Base-by-base conservation (phyloP, 1,284 basidiomycete genomes). In the Marasmius tenuissimus region DNA sequence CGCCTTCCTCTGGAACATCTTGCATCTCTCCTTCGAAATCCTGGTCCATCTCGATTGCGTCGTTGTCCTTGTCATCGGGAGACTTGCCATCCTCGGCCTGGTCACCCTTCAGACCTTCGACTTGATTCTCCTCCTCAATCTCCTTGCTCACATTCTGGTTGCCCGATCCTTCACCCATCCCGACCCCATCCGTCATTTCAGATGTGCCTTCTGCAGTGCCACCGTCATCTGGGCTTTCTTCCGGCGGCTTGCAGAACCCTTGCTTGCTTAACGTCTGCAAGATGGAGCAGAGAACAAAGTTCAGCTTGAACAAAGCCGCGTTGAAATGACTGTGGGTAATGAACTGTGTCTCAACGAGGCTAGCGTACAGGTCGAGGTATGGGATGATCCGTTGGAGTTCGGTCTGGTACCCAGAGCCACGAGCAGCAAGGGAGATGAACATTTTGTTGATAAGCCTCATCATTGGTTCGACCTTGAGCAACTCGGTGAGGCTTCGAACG, bases 101-200 rank as follows among this genome's bases (percentile, higher is more conserved):
- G 53, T 92, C 87, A 40, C 87, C 91, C 71, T 91, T 86, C 20
- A 99, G 79, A 1, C 97, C 97, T 72, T 99, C 97, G 37, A 99
- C 93, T 71, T 97, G 95, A 70, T 93, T 92, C 73, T 99, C 96
- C 63, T 98, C 94, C 69, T 94, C 89, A 61, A 98, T 95, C 70
- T 97, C 92, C 68, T 93, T 91, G 78, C 92, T 95, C 59, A 96
- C 90, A 69, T 97, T 92, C 74, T 98, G 87, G 18, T 81, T 80
- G 1, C 96, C 96, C 1, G 84, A 79, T 1, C 96, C 96, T 66
- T 92, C 86, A 11, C 96, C 96, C 65, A 98, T 76, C 1, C 96
- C 96, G 1, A 91, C 86, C 2, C 95, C 96, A 52, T 86, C 93
- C 7, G 79, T 76, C 4, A 81, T 76, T 47, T 90, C 86, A 6